Conservation (phyloP, 192 early-diverging fungal species). For the Geranomyces michiganensis region DNA sequence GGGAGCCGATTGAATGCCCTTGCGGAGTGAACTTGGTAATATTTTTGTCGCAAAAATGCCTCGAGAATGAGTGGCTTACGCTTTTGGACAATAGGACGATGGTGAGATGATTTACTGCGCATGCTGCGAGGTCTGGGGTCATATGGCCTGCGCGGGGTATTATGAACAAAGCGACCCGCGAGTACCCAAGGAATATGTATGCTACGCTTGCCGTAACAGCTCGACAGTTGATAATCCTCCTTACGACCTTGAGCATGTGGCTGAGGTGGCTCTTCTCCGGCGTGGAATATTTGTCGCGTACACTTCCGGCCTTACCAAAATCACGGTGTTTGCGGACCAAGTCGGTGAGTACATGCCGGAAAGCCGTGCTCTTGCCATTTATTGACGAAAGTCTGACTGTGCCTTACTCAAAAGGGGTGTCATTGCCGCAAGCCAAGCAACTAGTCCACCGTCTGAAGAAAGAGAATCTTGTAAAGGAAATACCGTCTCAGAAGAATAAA, state of each 20-base stretch:
- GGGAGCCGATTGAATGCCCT: conserved; percentile 32
- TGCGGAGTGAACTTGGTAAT: conserved; percentile 39
- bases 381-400: not conserved
- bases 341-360: conserved; percentile 21
- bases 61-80: not conserved
- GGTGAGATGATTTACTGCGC: conserved; percentile 40
- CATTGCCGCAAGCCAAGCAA: conserved; percentile 15
- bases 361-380: not conserved
- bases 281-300: conserved; percentile 27
- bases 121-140: conserved; percentile 42
- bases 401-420: conserved; percentile 10
- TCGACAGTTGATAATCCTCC: not conserved
- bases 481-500: not conserved
- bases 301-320: conserved; percentile 19
- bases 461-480: conserved; percentile 33
- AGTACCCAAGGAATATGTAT: conserved; percentile 30
- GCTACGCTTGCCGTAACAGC: conserved; percentile 43
- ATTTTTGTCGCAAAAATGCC: no score
- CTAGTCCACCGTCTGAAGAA: conserved; percentile 21
- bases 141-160: conserved; percentile 49
- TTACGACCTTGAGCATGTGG: conserved; percentile 28
- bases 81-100: conserved; percentile 19
- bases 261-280: conserved; percentile 36
- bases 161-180: conserved; percentile 27
- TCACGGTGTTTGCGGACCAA: conserved; percentile 12